Base-by-base conservation (phyloP, 441 rosid species). In the Corymbia citriodora region DNA sequence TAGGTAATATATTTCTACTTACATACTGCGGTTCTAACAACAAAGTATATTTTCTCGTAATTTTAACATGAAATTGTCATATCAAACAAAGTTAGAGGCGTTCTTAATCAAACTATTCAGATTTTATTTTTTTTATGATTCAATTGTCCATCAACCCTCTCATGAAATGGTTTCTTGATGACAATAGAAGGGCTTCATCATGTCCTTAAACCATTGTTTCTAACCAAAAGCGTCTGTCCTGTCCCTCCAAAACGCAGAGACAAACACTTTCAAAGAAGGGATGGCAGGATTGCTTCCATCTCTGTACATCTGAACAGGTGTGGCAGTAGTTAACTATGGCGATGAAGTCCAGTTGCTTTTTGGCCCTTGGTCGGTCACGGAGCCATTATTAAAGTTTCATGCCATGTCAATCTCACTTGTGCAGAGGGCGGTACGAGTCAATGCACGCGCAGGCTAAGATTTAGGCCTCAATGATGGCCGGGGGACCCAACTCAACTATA, bases 11-110 rank as follows among this genome's bases (percentile, higher is more conserved):
- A 23, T 57, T 57, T 21, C 9, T 57, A 57, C 2, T 2, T 25
- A n/a, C 63, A 23, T 9, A 57, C 27, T 23, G 10, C 1, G 2
- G 23, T 23, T 0, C 13, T 57, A 57, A 50, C 1, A 40, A 40
- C 45, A 2, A 57, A 3, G 63, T 63, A 63, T 3, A 63, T 15
- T 13, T 29, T 59, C 5, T 7, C 8, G 57, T 55, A 55, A 6
- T 59, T 25, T 59, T 59, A 59, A 59, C n/a, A 59, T 25, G n/a
- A 59, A 59, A 59, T 25, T 27, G 65, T 59, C 65, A 3, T 59
- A 59, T 59, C 15, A 25, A 59, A 19, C 59, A 55, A 57, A 57
- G 29, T 57, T 57, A 57, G 63, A 23, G 0, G 25, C 29, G 6
- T 57, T 23, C 29, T 2, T 57, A 57, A 57, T 57, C 14, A n/a